A percentile compares a stretch with the other conserved stretches of the same genome.
Conservation (phyloP, 495 filamentous ascomycete genomes). For the Trichoderma reesei region DNA sequence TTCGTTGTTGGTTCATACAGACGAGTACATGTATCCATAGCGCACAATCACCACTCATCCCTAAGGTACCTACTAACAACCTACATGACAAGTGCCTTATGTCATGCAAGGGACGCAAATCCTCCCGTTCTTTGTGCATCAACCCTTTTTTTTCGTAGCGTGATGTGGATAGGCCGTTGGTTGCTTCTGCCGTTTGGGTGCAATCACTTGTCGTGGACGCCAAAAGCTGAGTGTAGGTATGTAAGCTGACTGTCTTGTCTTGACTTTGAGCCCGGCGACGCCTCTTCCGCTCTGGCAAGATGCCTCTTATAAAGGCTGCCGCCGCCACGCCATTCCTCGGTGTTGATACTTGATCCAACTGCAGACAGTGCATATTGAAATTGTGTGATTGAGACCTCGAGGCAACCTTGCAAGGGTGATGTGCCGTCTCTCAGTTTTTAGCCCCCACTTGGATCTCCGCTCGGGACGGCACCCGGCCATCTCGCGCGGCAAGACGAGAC, state of each 20-base stretch:
- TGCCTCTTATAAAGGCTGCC: neutral
- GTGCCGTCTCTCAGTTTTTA: neutral
- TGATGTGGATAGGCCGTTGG: no score
- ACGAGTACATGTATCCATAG: no score
- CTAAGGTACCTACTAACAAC: no score
- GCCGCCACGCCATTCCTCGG: neutral
- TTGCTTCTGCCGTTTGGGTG: neutral
- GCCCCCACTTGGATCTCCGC: neutral
- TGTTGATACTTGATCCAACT: no score
- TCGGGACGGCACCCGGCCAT: neutral
- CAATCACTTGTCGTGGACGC: neutral
- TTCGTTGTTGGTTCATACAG: no score
- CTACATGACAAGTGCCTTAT: no score
- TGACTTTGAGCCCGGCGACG: neutral
- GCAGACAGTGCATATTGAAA: no score
- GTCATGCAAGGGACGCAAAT: neutral
- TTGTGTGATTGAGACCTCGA: no score
- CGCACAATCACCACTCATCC: no score
- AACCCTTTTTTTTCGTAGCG: no score
- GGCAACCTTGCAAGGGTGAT: no score
- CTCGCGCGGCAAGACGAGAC: neutral
- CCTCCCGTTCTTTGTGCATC: neutral
- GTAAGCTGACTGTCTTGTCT: neutral
- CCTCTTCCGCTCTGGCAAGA: neutral
- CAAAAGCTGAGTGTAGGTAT: neutral